phyloP scores from a whole-genome alignment of 768 basidiomycete species.

The Boletus sp. region DNA sequence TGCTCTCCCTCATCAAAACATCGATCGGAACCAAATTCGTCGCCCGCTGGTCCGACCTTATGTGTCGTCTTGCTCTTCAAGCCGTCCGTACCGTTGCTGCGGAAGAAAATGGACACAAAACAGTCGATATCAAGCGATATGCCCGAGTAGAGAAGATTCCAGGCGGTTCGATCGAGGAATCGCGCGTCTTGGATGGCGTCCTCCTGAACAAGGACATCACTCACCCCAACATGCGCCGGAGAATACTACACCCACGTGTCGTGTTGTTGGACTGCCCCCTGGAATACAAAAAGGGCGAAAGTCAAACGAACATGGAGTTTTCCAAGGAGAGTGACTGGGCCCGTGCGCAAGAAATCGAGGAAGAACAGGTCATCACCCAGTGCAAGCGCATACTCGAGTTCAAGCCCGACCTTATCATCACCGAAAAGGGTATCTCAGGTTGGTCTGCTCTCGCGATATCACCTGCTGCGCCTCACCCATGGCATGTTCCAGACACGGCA shows the following conservation, averaged over 20 bases:
- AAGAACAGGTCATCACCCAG: conserved; percentile 91
- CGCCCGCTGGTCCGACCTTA: conserved; percentile 93
- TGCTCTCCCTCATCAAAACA: conserved; percentile 96
- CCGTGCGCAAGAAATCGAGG: conserved; percentile 89
- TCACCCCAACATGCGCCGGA: conserved; percentile 92
- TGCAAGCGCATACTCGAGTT: conserved; percentile 86
- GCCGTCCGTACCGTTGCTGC: conserved; percentile 88
- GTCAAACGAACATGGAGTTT: conserved; percentile 98
- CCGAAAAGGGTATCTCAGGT: conserved; percentile 98
- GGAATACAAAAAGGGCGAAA: conserved; percentile 99
- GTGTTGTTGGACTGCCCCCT: conserved; percentile 90
- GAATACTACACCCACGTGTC: conserved; percentile 88
- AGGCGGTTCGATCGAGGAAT: conserved; percentile 96
- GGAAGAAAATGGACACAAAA: conserved; percentile 73
- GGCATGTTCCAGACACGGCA: conserved; percentile 67
- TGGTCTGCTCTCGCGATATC: conserved; percentile 20
- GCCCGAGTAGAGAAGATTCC: conserved; percentile 97
- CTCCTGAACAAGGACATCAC: conserved; percentile 99
- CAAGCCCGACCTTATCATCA: conserved; percentile 92
- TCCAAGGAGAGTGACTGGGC: conserved; percentile 93
- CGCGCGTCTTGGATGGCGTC: conserved; percentile 81
- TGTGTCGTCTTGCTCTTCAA: conserved; percentile 92
- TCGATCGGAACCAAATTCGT: conserved; percentile 99
- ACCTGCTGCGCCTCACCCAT: neutral
- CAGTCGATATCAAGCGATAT: conserved; percentile 97